Base-by-base conservation (phyloP, 2,329 filamentous ascomycete species). In the Phoma sp. region DNA sequence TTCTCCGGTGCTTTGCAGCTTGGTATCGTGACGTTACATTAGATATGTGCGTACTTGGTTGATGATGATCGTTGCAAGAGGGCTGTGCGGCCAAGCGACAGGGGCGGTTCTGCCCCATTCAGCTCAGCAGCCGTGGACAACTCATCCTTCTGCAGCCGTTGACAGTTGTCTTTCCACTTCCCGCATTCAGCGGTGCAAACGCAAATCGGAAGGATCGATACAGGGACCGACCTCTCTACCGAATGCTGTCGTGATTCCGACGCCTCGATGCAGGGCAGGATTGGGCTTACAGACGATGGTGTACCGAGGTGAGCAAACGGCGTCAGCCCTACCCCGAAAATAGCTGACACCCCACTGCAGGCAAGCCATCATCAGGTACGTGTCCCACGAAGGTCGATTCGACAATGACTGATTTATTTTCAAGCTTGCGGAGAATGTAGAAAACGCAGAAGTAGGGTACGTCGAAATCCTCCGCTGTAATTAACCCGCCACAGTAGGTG, bases 371-470 rank as follows among this genome's bases (percentile, higher is more conserved):
- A 40, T 46, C 60, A 36, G 63, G 53, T 56, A 25, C 32, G 25
- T 15, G 37, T 28, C 38, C 30, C 20, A 47, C 42, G 30, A 18
- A 33, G 3, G 7, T 14, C 14, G 32, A 18, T 39, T 36, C 25
- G 15, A 38, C 15, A 18, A 39, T 25, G 10, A 42, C 42, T 51
- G 32, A 51, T 32, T 18, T 33, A 6, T 21, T 7, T 25, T 25
- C 2, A 43, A 40, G 56, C 61, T 29, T 70, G 67, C 50, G 64
- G 57, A 38, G 66, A 69, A 60, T 72, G 68, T 49, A 61, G 69
- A 37, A 67, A 67, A 55, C 61, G 65, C n/a, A 65, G 68, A 38
- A 70, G 47, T 28, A 62, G 60, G 56, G 66, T 71, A 60, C 34
- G 66, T 59, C 17, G 25, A 10, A 12, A 11, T 20, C 11, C 7